A percentile compares a stretch with the other conserved stretches of the same genome.
Evolutionary conservation across 2,329 filamentous ascomycete species (phyloP).

Genomic region (Fusarium sp.): DNA sequence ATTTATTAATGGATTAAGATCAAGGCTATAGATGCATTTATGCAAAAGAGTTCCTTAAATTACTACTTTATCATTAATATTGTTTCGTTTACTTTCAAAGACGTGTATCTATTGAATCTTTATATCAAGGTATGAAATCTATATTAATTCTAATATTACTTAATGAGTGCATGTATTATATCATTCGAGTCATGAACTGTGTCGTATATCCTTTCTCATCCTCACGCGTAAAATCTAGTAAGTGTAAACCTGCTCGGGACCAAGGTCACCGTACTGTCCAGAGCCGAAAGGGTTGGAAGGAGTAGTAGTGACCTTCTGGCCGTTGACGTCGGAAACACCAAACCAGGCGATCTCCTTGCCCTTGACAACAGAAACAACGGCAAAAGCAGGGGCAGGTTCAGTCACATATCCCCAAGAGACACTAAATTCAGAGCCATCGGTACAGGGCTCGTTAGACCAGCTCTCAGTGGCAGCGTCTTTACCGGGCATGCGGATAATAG

Average conservation of each 20-base stretch:
- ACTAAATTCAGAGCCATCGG: slow-evolving; percentile 7
- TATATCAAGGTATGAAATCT: too few relatives aligned
- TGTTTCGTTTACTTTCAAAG: too few relatives aligned
- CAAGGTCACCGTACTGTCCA: slow-evolving; percentile 18
- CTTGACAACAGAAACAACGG: slow-evolving; percentile 27
- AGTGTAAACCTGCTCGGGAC: slow-evolving; percentile 33
- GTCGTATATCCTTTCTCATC: too few relatives aligned
- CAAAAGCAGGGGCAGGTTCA: slow-evolving; percentile 30
- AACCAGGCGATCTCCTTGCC: slow-evolving; percentile 35
- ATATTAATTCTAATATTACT: neutral
- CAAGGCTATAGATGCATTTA: too few relatives aligned
- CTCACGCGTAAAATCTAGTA: neutral
- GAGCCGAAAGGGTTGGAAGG: slow-evolving; percentile 28
- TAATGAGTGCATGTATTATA: neutral
- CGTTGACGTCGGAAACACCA: slow-evolving; percentile 28
- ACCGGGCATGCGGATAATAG: slow-evolving; percentile 24
- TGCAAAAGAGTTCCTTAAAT: too few relatives aligned
- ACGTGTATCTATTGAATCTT: too few relatives aligned
- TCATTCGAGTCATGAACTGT: neutral
- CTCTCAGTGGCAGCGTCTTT: slow-evolving; percentile 22
- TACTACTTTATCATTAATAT: too few relatives aligned
- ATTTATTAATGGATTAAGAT: too few relatives aligned
- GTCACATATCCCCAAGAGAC: slow-evolving; percentile 33
- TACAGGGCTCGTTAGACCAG: slow-evolving; percentile 30
- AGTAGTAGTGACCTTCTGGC: slow-evolving; percentile 16